A percentile compares a stretch with the other conserved stretches of the same genome.
These are phyloP conservation scores for Actinomucor elegans DNA, from an alignment of 371 early-diverging fungal genomes.

Conservation along the genomic window DNA sequence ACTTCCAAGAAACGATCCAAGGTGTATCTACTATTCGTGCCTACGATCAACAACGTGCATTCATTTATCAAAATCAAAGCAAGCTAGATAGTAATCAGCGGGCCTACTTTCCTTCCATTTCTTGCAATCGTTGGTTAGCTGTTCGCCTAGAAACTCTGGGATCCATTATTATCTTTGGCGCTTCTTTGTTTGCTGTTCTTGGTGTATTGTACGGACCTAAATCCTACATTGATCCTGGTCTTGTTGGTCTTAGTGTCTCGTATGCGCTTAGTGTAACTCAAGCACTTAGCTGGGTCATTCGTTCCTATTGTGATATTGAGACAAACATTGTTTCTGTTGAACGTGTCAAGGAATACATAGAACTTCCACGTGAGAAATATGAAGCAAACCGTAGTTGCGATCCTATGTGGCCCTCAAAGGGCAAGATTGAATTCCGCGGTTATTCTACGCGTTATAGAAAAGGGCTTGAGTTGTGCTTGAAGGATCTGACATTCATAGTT, in stretches of 20 bases:
- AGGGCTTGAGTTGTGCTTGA: slow-evolving; percentile 66
- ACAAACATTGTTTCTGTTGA: slow-evolving; percentile 83
- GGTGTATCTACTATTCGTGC: slow-evolving; percentile 85
- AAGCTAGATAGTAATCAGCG: slow-evolving; percentile 76
- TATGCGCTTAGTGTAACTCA: slow-evolving; percentile 84
- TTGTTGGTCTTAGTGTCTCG: slow-evolving; percentile 82
- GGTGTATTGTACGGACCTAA: slow-evolving; percentile 37
- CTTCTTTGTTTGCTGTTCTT: slow-evolving; percentile 63
- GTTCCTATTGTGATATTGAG: slow-evolving; percentile 51
- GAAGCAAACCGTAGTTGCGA: slow-evolving; percentile 43
- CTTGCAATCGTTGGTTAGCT: slow-evolving; percentile 90
- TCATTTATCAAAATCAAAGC: slow-evolving; percentile 67
- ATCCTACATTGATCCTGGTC: slow-evolving; percentile 59
- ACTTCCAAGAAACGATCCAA: slow-evolving; percentile 73
- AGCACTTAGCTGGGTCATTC: slow-evolving; percentile 81
- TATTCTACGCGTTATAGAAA: slow-evolving; percentile 64
- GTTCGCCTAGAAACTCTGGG: slow-evolving; percentile 83
- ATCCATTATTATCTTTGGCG: slow-evolving; percentile 62
- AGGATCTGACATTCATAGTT: slow-evolving; percentile 63
- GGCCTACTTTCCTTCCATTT: slow-evolving; percentile 76
- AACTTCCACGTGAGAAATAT: slow-evolving; percentile 77
- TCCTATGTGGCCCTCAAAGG: slow-evolving; percentile 57
- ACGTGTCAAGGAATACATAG: slow-evolving; percentile 84
- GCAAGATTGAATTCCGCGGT: slow-evolving; percentile 64
- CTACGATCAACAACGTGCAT: slow-evolving; percentile 66